Conservation (phyloP, 345 rosid genomes). For the Pistacia vera region DNA sequence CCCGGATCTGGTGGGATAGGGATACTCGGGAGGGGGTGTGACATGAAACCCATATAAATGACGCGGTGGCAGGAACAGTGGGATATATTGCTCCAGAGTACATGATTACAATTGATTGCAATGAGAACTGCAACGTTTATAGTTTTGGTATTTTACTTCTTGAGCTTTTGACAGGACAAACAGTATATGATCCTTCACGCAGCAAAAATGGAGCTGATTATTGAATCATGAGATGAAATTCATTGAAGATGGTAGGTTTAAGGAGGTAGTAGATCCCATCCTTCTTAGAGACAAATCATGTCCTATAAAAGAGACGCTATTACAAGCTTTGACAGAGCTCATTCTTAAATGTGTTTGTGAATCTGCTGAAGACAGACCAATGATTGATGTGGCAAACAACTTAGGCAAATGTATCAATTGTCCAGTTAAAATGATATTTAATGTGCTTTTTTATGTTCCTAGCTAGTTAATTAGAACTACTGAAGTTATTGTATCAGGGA, state of each 20-base stretch:
- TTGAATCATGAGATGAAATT: not conserved
- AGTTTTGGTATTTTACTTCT: not conserved
- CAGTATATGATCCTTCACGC: fast-evolving
- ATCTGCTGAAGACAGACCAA: not conserved
- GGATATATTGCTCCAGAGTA: not conserved
- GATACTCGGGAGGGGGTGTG: too few species aligned
- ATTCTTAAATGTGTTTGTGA: not conserved
- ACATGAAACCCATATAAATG: not conserved
- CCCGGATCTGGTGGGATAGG: too few species aligned
- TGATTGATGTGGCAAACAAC: too few species aligned
- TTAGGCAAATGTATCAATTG: slow-evolving; percentile 3
- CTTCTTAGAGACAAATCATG: slow-evolving; percentile 7
- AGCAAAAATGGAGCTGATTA: not conserved
- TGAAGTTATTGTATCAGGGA: not conserved
- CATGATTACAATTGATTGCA: not conserved
- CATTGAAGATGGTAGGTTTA: not conserved
- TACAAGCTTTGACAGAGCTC: slow-evolving; percentile 1
- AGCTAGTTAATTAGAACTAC: too few species aligned
- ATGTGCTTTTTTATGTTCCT: too few species aligned
- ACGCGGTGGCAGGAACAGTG: fast-evolving
- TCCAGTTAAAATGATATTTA: not conserved
- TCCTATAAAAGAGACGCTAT: not conserved
- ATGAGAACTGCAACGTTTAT: slow-evolving; percentile 4
- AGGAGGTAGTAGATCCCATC: slow-evolving; percentile 17
- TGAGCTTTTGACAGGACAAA: not conserved